Conservation (phyloP, 495 filamentous ascomycete species). For the Venustampulla echinocandica region DNA sequence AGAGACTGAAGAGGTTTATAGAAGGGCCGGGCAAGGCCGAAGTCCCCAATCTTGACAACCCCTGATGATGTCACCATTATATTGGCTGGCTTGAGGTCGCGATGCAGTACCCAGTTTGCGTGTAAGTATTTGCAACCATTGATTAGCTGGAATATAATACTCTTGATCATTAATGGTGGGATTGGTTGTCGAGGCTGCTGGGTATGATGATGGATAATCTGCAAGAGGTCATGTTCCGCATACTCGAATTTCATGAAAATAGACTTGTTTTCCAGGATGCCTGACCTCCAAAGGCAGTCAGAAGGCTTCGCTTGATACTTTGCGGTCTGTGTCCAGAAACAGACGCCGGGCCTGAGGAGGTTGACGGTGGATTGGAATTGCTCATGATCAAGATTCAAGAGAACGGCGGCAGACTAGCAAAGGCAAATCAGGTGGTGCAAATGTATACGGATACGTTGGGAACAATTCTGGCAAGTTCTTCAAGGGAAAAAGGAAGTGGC, state of each 20-base stretch:
- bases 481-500: no score
- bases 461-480: no score
- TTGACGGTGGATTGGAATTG: no score
- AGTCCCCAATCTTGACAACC: slow-evolving; percentile 86
- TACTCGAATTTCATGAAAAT: slow-evolving; percentile 99
- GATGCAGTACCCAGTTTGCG: slow-evolving; percentile 93
- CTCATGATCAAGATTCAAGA: no score
- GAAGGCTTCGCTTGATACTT: no score
- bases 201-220: slow-evolving; percentile 97
- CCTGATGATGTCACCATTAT: slow-evolving; percentile 93
- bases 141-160: slow-evolving; percentile 87
- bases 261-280: slow-evolving; percentile 95
- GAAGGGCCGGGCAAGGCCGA: slow-evolving; percentile 86
- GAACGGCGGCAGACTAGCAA: no score
- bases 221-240: slow-evolving; percentile 90
- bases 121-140: slow-evolving; percentile 93
- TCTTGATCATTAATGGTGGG: slow-evolving; percentile 81
- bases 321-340: no score
- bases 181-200: slow-evolving; percentile 80
- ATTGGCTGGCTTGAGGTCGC: slow-evolving; percentile 95
- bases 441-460: no score
- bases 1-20: slow-evolving; percentile 86
- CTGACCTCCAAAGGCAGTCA: no score
- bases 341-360: no score
- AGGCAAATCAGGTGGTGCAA: no score